Evolutionary conservation across 2,329 filamentous ascomycete genomes (phyloP).

Genomic region (Dendrostoma leiphaemia): DNA sequence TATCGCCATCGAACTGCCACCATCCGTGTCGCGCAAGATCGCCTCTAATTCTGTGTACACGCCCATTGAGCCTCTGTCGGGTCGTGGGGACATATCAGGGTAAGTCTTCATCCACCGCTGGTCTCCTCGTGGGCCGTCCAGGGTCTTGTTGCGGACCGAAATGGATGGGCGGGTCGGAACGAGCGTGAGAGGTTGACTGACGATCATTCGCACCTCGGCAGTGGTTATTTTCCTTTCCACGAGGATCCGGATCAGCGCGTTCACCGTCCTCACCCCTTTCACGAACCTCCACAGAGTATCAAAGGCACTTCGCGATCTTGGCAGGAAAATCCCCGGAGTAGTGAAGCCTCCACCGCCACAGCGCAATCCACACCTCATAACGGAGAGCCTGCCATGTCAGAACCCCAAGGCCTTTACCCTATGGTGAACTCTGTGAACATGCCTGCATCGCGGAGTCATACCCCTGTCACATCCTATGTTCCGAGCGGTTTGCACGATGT

Average conservation of each 20-base stretch:
- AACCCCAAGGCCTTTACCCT: conserved; percentile 8
- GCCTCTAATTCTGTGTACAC: conserved; percentile 40
- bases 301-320: not conserved
- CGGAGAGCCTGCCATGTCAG: conserved; percentile 22
- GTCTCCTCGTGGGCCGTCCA: not conserved
- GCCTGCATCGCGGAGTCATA: conserved; percentile 32
- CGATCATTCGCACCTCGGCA: conserved; percentile 26
- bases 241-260: conserved; percentile 50
- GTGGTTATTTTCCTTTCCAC: conserved; percentile 60
- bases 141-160: not conserved
- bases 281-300: conserved; percentile 27
- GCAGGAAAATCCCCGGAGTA: conserved; percentile 17
- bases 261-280: conserved; percentile 52
- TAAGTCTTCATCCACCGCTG: conserved; percentile 34
- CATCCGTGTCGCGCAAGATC: conserved; percentile 32
- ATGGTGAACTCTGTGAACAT: conserved; percentile 25
- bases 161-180: conserved; percentile 9
- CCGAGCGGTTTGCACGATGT: conserved; percentile 47
- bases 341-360: conserved; percentile 7
- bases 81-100: conserved; percentile 58
- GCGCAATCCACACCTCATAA: conserved; percentile 7
- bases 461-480: conserved; percentile 50
- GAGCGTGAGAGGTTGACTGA: conserved; percentile 13
- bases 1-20: conserved; percentile 52
- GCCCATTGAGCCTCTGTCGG: conserved; percentile 51